Evolutionary conservation across 164 flowering plant species (phyloP), one percentile per base, ranked within the genome.

Genomic region (Brasenia schreberi): DNA sequence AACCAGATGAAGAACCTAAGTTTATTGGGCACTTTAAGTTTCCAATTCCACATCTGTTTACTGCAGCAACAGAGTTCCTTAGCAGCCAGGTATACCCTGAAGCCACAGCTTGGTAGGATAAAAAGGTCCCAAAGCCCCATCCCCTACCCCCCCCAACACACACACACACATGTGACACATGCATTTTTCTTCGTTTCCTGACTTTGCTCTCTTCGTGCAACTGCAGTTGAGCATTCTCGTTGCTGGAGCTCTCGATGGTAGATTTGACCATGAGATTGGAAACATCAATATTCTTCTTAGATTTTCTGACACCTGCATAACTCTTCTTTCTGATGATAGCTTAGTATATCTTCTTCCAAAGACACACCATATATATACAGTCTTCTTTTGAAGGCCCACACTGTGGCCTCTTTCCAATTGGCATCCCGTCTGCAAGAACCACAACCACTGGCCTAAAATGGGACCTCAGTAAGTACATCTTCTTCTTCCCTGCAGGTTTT

Each of bases 181-280:
- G 27, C 27, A 23, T 23, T 23, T 23, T 23, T 23, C 27, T 23
- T 23, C 27, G 27, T 23, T 2, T 23, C 53, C 53, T 45, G 53
- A 12, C 12, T 45, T 45, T 45, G 5, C 12, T 45, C 12, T 45
- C 53, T 12, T 45, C 53, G 5, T 45, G 53, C 53, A 45, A 45
- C 18, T 73, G 74, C 80, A 94, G 99, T 71, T 87, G 42, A 84
- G 90, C 78, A 78, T 94, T 70, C 89, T 94, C 75, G 97, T 82
- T 79, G 82, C 88, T 42, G 98, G 97, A 70, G 99, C 97, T 63
- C 95, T 94, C 68, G 99, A 97, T 68, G 99, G 99, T 19, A 75
- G 99, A 66, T 94, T 91, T 76, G 99, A 94, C 71, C 99, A 94
- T 65, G 97, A 91, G 75, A 72, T 83, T 56, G 99, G 96, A 65